Evolutionary conservation across 257 asterid genomes (phyloP).

Genomic region (Salvia miltiorrhiza): DNA sequence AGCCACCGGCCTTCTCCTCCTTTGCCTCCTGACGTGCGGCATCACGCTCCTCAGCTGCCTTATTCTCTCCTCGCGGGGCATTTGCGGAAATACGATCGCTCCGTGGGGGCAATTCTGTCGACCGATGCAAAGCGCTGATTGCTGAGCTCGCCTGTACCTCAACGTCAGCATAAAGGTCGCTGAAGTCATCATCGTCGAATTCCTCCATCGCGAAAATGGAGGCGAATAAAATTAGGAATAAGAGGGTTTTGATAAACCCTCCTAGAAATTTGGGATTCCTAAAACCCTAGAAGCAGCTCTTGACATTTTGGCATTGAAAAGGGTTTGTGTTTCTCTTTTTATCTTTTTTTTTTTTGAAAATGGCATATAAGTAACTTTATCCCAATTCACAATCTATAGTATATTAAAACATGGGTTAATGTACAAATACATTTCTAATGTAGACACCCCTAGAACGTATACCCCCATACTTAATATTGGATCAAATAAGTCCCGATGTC

Average conservation of each 20-base stretch:
- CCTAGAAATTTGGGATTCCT: neutral
- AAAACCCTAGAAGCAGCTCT: slow-evolving; percentile 19
- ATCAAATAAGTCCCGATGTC: too few species aligned
- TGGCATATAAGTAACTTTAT: too few species aligned
- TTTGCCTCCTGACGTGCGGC: slow-evolving; percentile 12
- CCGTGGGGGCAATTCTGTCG: slow-evolving; percentile 20
- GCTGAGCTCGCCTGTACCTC: slow-evolving; percentile 55
- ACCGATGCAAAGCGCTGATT: slow-evolving; percentile 30
- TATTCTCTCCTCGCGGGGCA: slow-evolving; percentile 11
- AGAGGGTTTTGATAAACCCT: slow-evolving; percentile 17
- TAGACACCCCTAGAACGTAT: too few species aligned
- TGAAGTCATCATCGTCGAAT: slow-evolving; percentile 48
- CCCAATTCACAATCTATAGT: too few species aligned
- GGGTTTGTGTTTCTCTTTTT: too few species aligned
- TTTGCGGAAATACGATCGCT: neutral
- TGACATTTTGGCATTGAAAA: neutral
- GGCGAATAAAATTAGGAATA: neutral
- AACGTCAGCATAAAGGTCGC: slow-evolving; percentile 63
- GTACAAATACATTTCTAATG: too few species aligned
- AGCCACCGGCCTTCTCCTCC: slow-evolving; percentile 8
- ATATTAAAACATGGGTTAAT: too few species aligned
- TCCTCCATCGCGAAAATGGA: slow-evolving; percentile 31
- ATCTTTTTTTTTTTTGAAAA: too few species aligned
- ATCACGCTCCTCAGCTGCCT: neutral
- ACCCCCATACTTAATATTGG: too few species aligned